phyloP scores from a whole-genome alignment of 2,329 filamentous ascomycete species.

The Dryadomyces sulphureus region DNA sequence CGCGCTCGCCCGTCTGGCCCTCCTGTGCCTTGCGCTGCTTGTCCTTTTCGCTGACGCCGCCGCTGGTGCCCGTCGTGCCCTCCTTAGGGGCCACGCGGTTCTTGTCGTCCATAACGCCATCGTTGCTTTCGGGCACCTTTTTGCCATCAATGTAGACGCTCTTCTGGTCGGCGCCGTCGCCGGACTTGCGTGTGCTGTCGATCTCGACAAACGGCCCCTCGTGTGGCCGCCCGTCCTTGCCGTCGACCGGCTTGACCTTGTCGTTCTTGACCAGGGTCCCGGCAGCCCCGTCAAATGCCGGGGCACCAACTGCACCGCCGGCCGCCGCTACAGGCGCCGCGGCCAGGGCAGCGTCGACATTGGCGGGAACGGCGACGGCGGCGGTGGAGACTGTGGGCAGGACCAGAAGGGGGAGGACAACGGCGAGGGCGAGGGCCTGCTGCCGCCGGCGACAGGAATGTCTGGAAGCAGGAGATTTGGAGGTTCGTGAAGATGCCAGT shows the following conservation, averaged over 20 bases:
- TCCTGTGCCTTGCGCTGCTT: slow-evolving; percentile 59
- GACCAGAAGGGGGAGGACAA: slow-evolving; percentile 8
- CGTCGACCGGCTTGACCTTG: slow-evolving; percentile 81
- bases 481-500: slow-evolving; percentile 2
- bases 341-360: not conserved
- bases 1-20: slow-evolving; percentile 46
- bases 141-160: slow-evolving; percentile 40
- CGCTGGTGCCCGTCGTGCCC: slow-evolving; percentile 78
- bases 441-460: slow-evolving; percentile 3
- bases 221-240: slow-evolving; percentile 86
- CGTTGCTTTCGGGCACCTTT: slow-evolving; percentile 47
- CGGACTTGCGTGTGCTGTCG: slow-evolving; percentile 19
- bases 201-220: slow-evolving; percentile 64
- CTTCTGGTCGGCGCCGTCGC: slow-evolving; percentile 29
- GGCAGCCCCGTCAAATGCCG: not conserved
- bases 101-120: slow-evolving; percentile 90
- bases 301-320: not conserved
- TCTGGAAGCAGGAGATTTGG: not conserved
- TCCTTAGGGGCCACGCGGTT: slow-evolving; percentile 61
- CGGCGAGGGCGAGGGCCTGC: slow-evolving; percentile 6
- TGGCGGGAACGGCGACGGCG: not conserved
- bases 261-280: slow-evolving; percentile 20
- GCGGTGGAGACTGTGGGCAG: slow-evolving; percentile 7
- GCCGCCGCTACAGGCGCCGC: slow-evolving; percentile 2
- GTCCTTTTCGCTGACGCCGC: slow-evolving; percentile 76